Evolutionary conservation across 495 filamentous ascomycete genomes (phyloP).

Genomic region (Glonium stellatum): DNA sequence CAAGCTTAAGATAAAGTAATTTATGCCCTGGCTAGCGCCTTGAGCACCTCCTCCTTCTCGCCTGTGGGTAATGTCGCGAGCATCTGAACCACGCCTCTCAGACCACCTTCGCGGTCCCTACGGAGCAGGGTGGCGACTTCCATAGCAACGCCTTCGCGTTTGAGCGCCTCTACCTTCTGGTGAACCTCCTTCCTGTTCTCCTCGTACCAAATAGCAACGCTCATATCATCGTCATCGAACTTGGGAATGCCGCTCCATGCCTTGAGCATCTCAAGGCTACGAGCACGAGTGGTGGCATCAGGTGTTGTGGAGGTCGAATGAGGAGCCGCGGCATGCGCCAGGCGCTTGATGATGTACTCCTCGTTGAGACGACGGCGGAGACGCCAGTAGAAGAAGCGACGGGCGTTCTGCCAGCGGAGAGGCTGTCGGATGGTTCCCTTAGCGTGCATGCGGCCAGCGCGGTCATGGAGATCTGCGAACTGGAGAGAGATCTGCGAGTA

Average conservation of each 20-base stretch:
- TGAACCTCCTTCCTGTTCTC: conserved; percentile 79
- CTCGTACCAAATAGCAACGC: conserved; percentile 94
- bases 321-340: conserved; percentile 49
- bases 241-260: conserved; percentile 69
- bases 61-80: conserved; percentile 76
- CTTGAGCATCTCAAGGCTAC: conserved; percentile 61
- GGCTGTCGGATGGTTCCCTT: conserved; percentile 85
- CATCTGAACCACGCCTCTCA: conserved; percentile 81
- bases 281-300: conserved; percentile 44
- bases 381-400: conserved; percentile 99
- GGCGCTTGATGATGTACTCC: conserved; percentile 87
- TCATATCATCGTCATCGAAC: conserved; percentile 69
- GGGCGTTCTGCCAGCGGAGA: conserved; percentile 79
- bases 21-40: conserved; percentile 42
- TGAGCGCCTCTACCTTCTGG: conserved; percentile 70
- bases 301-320: conserved; percentile 34
- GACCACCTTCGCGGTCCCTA: conserved; percentile 64
- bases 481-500: conserved; percentile 90
- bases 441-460: conserved; percentile 93
- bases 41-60: conserved; percentile 81
- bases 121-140: conserved; percentile 76
- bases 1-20: too few relatives aligned
- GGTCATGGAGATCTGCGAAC: conserved; percentile 95
- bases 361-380: conserved; percentile 93
- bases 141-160: conserved; percentile 64